phyloP scores from a whole-genome alignment of 495 filamentous ascomycete genomes.

The Chaetomium fimeti region DNA sequence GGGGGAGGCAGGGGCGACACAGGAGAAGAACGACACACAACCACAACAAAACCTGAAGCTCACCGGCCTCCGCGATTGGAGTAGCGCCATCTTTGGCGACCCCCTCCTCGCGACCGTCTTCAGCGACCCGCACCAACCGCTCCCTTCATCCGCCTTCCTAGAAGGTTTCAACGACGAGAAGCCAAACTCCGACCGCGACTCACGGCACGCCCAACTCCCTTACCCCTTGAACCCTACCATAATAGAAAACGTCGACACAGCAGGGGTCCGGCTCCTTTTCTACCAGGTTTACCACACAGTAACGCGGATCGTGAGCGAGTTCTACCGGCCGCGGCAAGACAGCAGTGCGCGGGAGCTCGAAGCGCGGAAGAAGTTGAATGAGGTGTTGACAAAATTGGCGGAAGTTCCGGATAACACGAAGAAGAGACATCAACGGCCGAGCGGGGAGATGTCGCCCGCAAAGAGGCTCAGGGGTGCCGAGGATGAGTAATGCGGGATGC shows the following conservation, averaged over 20 bases:
- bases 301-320: constrained; percentile 45
- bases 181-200: background rate
- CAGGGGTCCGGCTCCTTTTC: constrained; percentile 41
- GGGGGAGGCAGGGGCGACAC: background rate
- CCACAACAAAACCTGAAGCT: constrained; percentile 23
- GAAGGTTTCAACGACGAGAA: constrained; percentile 27
- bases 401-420: constrained; percentile 36
- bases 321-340: constrained; percentile 47
- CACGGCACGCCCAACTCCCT: background rate
- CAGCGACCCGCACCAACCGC: constrained; percentile 29
- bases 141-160: constrained; percentile 46
- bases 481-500: background rate
- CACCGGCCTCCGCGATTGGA: constrained; percentile 49
- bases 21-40: constrained; percentile 4
- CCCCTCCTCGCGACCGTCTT: constrained; percentile 55
- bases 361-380: constrained; percentile 46
- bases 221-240: constrained; percentile 24
- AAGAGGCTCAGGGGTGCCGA: constrained; percentile 31
- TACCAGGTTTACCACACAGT: constrained; percentile 53
- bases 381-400: constrained; percentile 35
- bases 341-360: constrained; percentile 48
- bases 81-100: constrained; percentile 59
- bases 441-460: constrained; percentile 37
- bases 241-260: constrained; percentile 41
- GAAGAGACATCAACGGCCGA: constrained; percentile 35